These are phyloP conservation scores for Stagonosporopsis cucurbitacearum DNA, from an alignment of 2,329 filamentous ascomycete genomes.

Conservation along the genomic window DNA sequence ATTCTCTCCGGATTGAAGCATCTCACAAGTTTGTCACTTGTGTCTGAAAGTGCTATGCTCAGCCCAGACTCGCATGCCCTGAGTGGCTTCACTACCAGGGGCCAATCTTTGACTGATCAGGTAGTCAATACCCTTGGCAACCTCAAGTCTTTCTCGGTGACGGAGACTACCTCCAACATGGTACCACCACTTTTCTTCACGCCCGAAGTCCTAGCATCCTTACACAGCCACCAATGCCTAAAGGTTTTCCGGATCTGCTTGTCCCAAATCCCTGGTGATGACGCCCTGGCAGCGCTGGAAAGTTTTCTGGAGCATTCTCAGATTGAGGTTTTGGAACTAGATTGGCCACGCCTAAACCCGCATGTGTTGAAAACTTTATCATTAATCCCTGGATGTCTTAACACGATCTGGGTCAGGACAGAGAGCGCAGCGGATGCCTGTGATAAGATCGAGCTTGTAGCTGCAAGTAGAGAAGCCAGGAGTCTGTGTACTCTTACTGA, in stretches of 20 bases:
- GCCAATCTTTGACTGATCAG: constrained; percentile 24
- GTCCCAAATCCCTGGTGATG: constrained; percentile 24
- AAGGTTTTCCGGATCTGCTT: constrained; percentile 25
- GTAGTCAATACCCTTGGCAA: constrained; percentile 25
- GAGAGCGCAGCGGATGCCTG: constrained; percentile 20
- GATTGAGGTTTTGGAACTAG: constrained; percentile 31
- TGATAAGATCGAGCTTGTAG: constrained; percentile 21
- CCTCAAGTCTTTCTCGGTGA: constrained; percentile 29
- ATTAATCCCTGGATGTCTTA: constrained; percentile 21
- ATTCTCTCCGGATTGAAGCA: constrained; percentile 29
- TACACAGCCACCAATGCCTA: constrained; percentile 27
- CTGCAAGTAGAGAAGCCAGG: constrained; percentile 19
- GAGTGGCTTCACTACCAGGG: constrained; percentile 22
- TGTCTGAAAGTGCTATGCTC: constrained; percentile 27
- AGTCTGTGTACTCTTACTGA: constrained; percentile 17
- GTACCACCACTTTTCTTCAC: constrained; percentile 30
- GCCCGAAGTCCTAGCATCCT: constrained; percentile 24
- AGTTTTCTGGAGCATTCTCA: constrained; percentile 21
- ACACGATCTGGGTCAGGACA: constrained; percentile 29
- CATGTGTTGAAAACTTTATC: constrained; percentile 20
- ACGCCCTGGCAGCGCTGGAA: constrained; percentile 27
- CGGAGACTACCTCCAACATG: constrained; percentile 17
- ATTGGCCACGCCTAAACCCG: constrained; percentile 35
- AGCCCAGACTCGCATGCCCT: constrained; percentile 14
- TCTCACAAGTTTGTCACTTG: constrained; percentile 30